phyloP scores from a whole-genome alignment of 192 early-diverging fungal genomes.

The Coemansia sp. region DNA sequence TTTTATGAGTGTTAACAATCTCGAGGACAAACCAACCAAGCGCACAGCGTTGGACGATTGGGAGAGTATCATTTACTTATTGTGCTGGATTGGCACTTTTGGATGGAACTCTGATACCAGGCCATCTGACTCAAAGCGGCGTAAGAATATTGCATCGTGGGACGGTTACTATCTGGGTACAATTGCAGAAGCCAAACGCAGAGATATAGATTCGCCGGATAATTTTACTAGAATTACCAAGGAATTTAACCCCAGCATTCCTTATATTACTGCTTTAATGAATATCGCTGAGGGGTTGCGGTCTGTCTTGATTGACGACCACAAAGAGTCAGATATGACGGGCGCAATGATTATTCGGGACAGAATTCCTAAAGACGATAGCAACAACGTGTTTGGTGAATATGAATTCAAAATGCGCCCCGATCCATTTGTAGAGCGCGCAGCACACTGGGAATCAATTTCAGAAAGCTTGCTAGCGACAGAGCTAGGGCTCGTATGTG shows the following conservation, averaged over 20 bases:
- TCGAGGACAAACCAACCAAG: neutral
- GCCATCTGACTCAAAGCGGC: too few relatives aligned
- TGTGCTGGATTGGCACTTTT: constrained; percentile 27
- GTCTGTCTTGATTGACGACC: neutral
- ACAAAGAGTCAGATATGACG: neutral
- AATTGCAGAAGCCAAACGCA: too few relatives aligned
- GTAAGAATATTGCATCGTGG: too few relatives aligned
- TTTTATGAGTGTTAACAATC: constrained; percentile 36
- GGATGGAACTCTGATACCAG: constrained; percentile 12
- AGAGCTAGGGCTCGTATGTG: too few relatives aligned
- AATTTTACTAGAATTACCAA: neutral
- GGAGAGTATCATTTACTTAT: constrained; percentile 30
- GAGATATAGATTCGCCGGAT: too few relatives aligned
- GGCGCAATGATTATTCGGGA: neutral
- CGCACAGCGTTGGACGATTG: constrained; percentile 27
- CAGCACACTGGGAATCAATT: neutral
- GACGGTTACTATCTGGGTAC: too few relatives aligned
- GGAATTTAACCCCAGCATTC: neutral
- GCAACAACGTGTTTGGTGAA: neutral
- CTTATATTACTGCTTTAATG: too few relatives aligned
- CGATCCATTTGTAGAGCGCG: neutral
- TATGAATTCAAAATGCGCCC: neutral
- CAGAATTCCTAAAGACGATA: neutral
- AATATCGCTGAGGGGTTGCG: neutral
- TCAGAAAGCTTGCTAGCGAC: neutral